Evolutionary conservation across 352 stramenopile genomes (phyloP), one percentile per base, ranked within the genome.

Genomic region (Phytophthora constricta): DNA sequence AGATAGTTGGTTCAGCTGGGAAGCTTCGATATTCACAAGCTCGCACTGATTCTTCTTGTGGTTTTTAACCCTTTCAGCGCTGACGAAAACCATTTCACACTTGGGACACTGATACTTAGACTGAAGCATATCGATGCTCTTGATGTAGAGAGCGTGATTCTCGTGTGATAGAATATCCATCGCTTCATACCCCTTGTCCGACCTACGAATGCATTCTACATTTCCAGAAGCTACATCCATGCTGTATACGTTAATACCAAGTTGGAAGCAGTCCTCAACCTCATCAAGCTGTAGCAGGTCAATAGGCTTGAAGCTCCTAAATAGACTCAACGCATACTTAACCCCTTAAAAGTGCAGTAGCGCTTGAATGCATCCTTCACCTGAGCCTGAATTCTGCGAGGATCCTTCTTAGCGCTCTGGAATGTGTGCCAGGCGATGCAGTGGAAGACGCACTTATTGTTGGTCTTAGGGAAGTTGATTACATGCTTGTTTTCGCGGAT

Each of bases 71-170:
- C 68, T 65, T 14, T 65, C 37, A 22, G 19, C 54, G 17, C 10
- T 55, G 17, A 4, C 19, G 49, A 74, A 74, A 1, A 74, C 34
- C 39, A 53, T 45, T 19, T 14, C 37, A 45, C 37, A 45, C 37
- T 45, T 45, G 7, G n/a, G 7, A 14, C 37, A 45, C n/a, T 45
- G 37, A 14, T 45, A 45, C n/a, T 45, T 45, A 14, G 7, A 14
- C 37, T 45, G 37, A 14, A 45, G 37, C 37, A 45, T 45, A 14
- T 45, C 37, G n/a, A 45, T 45, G n/a, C n/a, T 45, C 37, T 45
- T 61, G 41, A 74, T 69, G 45, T 74, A 74, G 58, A 74, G 62
- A 5, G 65, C 65, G 58, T 74, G 65, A 25, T 39, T 48, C 4
- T 58, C 23, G 26, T 72, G 46, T 14, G 37, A 45, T 19, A 45